A percentile compares a stretch with the other conserved stretches of the same genome.
These are phyloP conservation scores for Penicillium sp. DNA, from an alignment of 2,329 filamentous ascomycete genomes.

Conservation along the genomic window DNA sequence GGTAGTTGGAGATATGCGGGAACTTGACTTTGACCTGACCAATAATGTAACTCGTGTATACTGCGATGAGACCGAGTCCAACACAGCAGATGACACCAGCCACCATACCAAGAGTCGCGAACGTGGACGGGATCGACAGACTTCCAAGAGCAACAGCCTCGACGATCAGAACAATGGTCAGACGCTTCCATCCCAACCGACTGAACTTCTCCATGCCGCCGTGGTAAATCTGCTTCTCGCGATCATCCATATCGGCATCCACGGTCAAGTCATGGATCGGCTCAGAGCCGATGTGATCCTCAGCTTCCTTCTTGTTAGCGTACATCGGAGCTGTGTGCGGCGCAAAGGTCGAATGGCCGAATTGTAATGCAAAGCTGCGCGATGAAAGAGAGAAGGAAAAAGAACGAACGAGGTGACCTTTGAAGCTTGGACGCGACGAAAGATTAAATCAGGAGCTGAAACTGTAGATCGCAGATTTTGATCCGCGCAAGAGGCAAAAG, in stretches of 20 bases:
- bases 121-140: not conserved
- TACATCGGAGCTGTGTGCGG: not conserved
- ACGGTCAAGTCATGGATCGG: not conserved
- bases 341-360: not conserved
- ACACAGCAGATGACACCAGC: not conserved
- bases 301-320: not conserved
- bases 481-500: not conserved
- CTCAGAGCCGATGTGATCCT: not conserved
- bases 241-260: not conserved
- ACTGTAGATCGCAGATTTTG: not conserved
- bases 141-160: not conserved
- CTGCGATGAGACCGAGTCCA: not conserved
- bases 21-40: not conserved
- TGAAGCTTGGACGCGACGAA: not conserved
- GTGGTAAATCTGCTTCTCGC: not conserved
- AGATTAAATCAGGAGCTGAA: not conserved
- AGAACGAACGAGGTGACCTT: not conserved
- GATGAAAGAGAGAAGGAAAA: not conserved
- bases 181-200: not conserved
- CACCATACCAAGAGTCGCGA: not conserved
- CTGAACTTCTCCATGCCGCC: not conserved
- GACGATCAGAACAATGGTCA: not conserved
- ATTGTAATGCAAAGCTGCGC: not conserved
- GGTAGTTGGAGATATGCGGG: not conserved
- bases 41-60: not conserved